These are phyloP conservation scores for Aureobasidium sp. DNA, from an alignment of 2,329 filamentous ascomycete species.

Conservation along the genomic window DNA sequence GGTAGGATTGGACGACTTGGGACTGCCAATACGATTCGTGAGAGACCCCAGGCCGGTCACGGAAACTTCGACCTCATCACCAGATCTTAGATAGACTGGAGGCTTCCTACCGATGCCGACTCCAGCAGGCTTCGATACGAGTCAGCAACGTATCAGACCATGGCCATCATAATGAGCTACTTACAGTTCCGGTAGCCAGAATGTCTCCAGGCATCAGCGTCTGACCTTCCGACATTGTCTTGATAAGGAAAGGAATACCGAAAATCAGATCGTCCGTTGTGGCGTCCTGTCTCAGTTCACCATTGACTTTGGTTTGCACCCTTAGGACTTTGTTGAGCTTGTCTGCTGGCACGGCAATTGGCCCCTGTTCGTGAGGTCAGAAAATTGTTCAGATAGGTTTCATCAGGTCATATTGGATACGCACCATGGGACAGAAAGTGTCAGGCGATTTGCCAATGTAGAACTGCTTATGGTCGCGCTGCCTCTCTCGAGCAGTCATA, in stretches of 20 bases:
- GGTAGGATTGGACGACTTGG: constrained; percentile 14
- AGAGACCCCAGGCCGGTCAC: constrained; percentile 36
- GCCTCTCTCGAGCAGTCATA: constrained; percentile 45
- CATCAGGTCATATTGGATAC: neutral
- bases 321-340: constrained; percentile 21
- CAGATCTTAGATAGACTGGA: constrained; percentile 33
- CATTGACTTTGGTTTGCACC: constrained; percentile 42
- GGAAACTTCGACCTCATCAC: constrained; percentile 35
- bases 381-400: neutral
- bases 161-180: neutral
- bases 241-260: constrained; percentile 38
- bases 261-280: constrained; percentile 45
- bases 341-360: constrained; percentile 7
- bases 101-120: constrained; percentile 42
- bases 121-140: constrained; percentile 28
- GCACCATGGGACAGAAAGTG: constrained; percentile 48
- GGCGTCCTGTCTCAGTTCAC: constrained; percentile 41
- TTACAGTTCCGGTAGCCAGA: constrained; percentile 40
- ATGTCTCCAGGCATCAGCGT: constrained; percentile 45
- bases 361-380: neutral
- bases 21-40: constrained; percentile 31
- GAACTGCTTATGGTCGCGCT: constrained; percentile 53
- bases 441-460: constrained; percentile 50
- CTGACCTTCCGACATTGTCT: constrained; percentile 40
- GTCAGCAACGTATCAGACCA: neutral